Conservation (phyloP, 805 yeast species). For the Teunomyces aglyptinius region DNA sequence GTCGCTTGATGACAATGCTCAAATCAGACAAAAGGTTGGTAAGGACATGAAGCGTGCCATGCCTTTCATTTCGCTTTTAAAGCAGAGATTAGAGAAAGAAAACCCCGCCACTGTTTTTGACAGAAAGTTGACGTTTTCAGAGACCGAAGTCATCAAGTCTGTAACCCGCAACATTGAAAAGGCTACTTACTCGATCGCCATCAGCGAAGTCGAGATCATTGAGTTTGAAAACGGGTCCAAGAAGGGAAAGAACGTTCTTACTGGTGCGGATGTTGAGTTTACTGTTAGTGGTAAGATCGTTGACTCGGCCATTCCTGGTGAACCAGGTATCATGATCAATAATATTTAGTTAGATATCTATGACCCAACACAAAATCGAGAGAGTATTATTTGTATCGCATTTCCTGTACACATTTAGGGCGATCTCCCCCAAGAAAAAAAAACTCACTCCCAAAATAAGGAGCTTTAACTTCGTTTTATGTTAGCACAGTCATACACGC, state of each 20-base stretch:
- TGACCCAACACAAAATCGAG: too few relatives aligned
- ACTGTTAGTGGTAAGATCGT: conserved; percentile 64
- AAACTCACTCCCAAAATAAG: conserved; percentile 1
- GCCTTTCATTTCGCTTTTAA: conserved; percentile 90
- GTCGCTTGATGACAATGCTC: conserved; percentile 61
- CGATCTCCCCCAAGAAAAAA: conserved; percentile 1
- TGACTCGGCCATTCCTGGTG: conserved; percentile 88
- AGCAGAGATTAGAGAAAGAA: conserved; percentile 72
- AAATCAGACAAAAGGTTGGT: conserved; percentile 64
- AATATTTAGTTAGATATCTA: conserved; percentile 51
- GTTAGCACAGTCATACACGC: not conserved
- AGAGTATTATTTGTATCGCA: not conserved
- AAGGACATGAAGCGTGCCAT: conserved; percentile 96
- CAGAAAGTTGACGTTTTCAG: conserved; percentile 83
- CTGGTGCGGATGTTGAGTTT: conserved; percentile 70
- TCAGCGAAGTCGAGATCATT: conserved; percentile 59
- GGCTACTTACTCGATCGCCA: conserved; percentile 56
- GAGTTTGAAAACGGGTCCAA: conserved; percentile 61
- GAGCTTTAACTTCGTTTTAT: not conserved
- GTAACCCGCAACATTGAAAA: conserved; percentile 56
- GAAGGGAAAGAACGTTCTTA: conserved; percentile 60
- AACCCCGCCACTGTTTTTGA: conserved; percentile 79
- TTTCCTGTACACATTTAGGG: not conserved
- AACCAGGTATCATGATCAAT: conserved; percentile 78
- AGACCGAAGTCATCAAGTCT: conserved; percentile 60